Conservation (phyloP, 768 basidiomycete species). For the Agrocybe pediades region DNA sequence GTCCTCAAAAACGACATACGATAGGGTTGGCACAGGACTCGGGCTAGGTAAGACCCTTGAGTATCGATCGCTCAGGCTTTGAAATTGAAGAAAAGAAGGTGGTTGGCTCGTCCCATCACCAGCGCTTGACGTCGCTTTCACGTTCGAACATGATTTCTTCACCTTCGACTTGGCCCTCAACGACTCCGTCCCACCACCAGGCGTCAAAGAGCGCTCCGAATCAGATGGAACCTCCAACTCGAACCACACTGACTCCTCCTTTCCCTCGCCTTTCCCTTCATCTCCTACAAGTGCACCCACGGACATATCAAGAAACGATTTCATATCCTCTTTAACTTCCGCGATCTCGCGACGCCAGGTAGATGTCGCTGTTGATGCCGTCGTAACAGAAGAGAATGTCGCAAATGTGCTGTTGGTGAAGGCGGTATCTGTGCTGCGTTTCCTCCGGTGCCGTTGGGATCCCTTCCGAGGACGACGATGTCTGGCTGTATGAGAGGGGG, state of each 20-base stretch:
- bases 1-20: neutral
- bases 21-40: neutral
- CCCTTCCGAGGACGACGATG: neutral
- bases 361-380: neutral
- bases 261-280: neutral
- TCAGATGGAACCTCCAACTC: neutral
- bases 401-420: neutral
- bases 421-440: neutral
- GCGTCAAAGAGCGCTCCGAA: neutral
- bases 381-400: neutral
- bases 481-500: too few relatives aligned
- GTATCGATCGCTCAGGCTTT: neutral
- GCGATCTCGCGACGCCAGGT: neutral
- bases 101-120: neutral
- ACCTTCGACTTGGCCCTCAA: neutral
- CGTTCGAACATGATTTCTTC: neutral
- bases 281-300: neutral
- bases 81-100: neutral
- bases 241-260: neutral
- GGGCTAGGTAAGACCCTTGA: neutral
- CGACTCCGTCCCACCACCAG: neutral
- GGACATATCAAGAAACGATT: slow-evolving; percentile 5
- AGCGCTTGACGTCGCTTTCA: neutral
- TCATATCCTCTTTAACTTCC: slow-evolving; percentile 3
- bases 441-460: neutral